Base-by-base conservation (phyloP, 768 basidiomycete genomes). In the Pleurotus tuoliensis region DNA sequence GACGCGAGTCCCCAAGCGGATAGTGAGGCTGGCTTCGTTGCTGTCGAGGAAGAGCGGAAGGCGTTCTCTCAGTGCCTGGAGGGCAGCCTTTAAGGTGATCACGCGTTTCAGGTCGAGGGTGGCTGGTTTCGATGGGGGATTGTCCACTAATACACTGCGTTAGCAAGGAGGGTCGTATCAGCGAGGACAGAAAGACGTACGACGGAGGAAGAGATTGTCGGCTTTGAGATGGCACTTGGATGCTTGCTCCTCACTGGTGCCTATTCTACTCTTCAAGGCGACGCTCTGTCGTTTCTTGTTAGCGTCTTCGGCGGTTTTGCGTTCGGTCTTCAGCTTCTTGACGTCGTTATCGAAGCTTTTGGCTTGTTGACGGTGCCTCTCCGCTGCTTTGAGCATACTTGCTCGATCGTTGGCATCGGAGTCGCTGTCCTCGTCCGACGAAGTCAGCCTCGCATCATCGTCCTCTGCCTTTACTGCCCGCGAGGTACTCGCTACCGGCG, bases 141-240 rank as follows among this genome's bases (percentile, higher is more conserved):
- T 53, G 11, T 53, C 51, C 16, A 25, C 51, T 53, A n/a, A 18
- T 18, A 24, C 15, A 5, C 12, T 27, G 39, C 18, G 20, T 27
- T 15, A 25, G 9, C 22, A 20, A 24, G n/a, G n/a, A 47, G 16
- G 20, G 11, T 13, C 5, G 9, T 20, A 3, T 8, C 5, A 16
- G 12, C 18, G 18, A 12, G 24, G 24, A 4, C 9, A 30, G 51
- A 18, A 11, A 4, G 8, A 18, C 51, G 24, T 8, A 53, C 51
- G 37, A 53, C 51, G 51, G 39, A 22, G 22, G 39, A 53, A 53
- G 22, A 39, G 27, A 15, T 15, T 38, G 25, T 53, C 51, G 22
- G 51, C 51, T 25, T 53, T 53, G 51, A 39, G 20, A 22, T 41
- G 51, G 24, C 12, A 53, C 51, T 41, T 53, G 39, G 18, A 16